phyloP scores from a whole-genome alignment of 2,329 filamentous ascomycete species.

The Fusarium sp. region DNA sequence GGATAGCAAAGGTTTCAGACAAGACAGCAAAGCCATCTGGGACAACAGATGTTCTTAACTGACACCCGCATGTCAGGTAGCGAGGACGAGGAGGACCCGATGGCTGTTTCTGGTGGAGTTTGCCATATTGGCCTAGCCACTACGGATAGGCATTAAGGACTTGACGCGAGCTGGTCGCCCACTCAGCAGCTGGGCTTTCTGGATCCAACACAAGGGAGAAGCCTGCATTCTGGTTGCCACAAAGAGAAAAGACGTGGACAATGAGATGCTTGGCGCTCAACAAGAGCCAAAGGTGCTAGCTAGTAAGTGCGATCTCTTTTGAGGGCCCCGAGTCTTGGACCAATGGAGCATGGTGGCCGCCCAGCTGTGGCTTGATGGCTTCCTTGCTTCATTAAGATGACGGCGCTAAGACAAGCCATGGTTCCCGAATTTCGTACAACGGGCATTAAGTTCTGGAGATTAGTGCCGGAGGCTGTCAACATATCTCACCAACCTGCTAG shows the following conservation, averaged over 20 bases:
- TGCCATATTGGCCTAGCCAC: constrained; percentile 15
- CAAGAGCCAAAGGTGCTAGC: constrained; percentile 6
- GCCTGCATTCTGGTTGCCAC: constrained; percentile 20
- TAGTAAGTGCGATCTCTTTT: constrained; percentile 21
- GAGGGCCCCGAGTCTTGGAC: constrained; percentile 9
- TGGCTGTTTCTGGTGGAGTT: constrained; percentile 32
- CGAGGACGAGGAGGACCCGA: background rate
- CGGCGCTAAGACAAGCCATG: constrained; percentile 29
- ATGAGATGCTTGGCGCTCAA: constrained; percentile 21
- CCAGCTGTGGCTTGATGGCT: constrained; percentile 17
- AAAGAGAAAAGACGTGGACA: constrained; percentile 17
- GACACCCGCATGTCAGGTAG: constrained; percentile 9
- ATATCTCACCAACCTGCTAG: constrained; percentile 18
- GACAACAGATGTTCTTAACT: constrained; percentile 36
- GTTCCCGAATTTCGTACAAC: constrained; percentile 25
- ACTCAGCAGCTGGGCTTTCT: constrained; percentile 19
- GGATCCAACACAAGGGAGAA: constrained; percentile 27
- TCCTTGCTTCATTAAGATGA: constrained; percentile 15
- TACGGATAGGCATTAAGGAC: constrained; percentile 5
- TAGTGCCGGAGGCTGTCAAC: constrained; percentile 31
- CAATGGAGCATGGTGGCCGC: constrained; percentile 23
- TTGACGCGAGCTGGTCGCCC: constrained; percentile 8
- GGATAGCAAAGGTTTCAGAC: constrained; percentile 9
- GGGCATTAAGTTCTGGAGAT: constrained; percentile 7
- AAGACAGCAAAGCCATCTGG: constrained; percentile 4